Conservation (phyloP, 495 filamentous ascomycete genomes). For the Cenococcum geophilum region DNA sequence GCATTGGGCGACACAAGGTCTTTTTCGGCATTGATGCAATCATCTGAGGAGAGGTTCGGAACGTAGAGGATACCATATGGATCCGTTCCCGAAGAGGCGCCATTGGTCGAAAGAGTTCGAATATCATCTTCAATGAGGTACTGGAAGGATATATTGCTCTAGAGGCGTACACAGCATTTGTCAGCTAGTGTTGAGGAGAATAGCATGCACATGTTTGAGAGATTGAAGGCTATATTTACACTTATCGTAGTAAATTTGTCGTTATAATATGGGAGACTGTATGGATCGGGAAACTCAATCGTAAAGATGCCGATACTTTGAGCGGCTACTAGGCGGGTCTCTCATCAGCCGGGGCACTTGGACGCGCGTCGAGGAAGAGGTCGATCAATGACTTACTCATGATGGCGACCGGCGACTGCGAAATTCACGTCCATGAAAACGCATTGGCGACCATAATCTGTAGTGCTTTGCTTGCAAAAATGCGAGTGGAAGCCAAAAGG, state of each 20-base stretch:
- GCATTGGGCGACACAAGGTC: constrained; percentile 64
- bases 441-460: neutral
- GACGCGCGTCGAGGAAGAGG: neutral
- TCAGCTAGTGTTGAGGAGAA: neutral
- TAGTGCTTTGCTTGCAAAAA: neutral
- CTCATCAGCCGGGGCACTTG: neutral
- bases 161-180: neutral
- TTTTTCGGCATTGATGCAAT: constrained; percentile 54
- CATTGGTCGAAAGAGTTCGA: constrained; percentile 61
- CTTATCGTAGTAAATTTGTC: constrained; percentile 19
- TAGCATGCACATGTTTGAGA: neutral
- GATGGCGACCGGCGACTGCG: constrained; percentile 25
- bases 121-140: constrained; percentile 54
- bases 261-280: constrained; percentile 17
- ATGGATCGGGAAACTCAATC: constrained; percentile 35
- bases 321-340: constrained; percentile 22
- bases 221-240: constrained; percentile 11
- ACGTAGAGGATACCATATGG: constrained; percentile 77
- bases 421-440: neutral
- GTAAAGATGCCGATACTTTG: constrained; percentile 31
- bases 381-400: constrained; percentile 37
- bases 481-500: neutral
- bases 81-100: constrained; percentile 48
- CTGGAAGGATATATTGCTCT: constrained; percentile 62
- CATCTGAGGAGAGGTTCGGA: constrained; percentile 55